Percentiles rank a stretch among this genome's conserved stretches.
Evolutionary conservation across 345 rosid species (phyloP).

Genomic region (Gynandropsis gynandra): DNA sequence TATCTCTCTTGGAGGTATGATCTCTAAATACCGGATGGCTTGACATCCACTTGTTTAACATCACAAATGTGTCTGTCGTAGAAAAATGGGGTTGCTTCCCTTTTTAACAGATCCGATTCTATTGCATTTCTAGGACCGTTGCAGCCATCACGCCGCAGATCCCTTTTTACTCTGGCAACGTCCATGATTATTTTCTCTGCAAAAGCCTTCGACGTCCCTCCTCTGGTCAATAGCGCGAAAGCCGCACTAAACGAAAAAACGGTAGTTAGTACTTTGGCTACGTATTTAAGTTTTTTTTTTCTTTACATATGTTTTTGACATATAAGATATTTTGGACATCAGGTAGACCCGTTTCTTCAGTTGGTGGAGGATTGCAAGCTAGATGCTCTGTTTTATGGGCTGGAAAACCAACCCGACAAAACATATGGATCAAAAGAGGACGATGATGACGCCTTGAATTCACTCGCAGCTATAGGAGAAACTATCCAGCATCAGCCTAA

Average conservation of each 20-base stretch:
- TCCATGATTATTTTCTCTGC: slow-evolving; percentile 60
- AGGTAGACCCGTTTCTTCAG: slow-evolving; percentile 57
- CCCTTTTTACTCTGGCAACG: slow-evolving; percentile 48
- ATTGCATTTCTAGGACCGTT: slow-evolving; percentile 41
- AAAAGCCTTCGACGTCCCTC: slow-evolving; percentile 51
- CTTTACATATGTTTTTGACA: not conserved
- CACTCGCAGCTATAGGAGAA: slow-evolving; percentile 42
- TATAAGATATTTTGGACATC: slow-evolving; percentile 5
- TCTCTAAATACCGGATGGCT: not conserved
- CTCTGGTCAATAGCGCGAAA: slow-evolving; percentile 44
- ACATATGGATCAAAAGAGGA: slow-evolving; percentile 58
- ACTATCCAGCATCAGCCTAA: slow-evolving; percentile 40
- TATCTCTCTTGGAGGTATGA: slow-evolving; percentile 41
- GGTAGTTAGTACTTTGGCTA: slow-evolving; percentile 24
- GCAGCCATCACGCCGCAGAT: slow-evolving; percentile 61
- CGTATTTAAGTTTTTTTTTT: slow-evolving; percentile 2
- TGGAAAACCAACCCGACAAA: slow-evolving; percentile 19
- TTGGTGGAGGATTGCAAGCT: slow-evolving; percentile 49
- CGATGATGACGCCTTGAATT: slow-evolving; percentile 40
- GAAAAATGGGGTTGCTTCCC: not conserved
- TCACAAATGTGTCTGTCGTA: too few species aligned
- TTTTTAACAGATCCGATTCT: slow-evolving; percentile 20
- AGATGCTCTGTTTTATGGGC: slow-evolving; percentile 36
- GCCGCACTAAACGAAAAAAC: slow-evolving; percentile 43
- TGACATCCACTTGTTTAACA: too few species aligned